Evolutionary conservation across 164 flowering plant genomes (phyloP).

Genomic region (Chimonanthus salicifolius): DNA sequence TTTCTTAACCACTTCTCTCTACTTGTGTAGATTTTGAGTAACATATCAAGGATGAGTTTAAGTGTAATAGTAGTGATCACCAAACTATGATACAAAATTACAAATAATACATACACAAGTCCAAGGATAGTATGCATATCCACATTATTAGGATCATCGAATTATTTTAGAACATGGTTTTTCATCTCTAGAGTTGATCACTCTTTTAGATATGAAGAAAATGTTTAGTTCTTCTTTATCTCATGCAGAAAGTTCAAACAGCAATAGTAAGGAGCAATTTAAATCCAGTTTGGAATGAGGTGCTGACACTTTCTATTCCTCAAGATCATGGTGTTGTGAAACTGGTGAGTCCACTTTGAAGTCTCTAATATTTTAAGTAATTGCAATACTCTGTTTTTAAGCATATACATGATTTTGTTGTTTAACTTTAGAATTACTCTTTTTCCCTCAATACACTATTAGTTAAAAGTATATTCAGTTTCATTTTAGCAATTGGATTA

Average conservation of each 20-base stretch:
- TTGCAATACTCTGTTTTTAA: not conserved
- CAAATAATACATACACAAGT: no score
- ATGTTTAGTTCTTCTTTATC: not conserved
- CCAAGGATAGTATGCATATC: not conserved
- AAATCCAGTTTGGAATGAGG: conserved; percentile 96
- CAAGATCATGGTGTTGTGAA: conserved; percentile 55
- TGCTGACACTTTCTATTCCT: conserved; percentile 91
- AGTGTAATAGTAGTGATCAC: not conserved
- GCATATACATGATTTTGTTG: not conserved
- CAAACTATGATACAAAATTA: not conserved
- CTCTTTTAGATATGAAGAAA: not conserved
- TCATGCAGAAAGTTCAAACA: conserved; percentile 65
- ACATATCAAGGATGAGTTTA: no score
- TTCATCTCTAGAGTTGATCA: not conserved
- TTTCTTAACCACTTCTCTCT: not conserved
- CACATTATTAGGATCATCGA: not conserved
- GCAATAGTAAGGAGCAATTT: conserved; percentile 68
- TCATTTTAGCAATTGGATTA: no score
- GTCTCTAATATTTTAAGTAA: no score
- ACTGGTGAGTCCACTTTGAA: conserved; percentile 47
- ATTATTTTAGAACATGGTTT: not conserved
- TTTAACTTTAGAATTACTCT: no score
- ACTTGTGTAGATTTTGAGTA: not conserved
- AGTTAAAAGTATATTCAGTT: no score
- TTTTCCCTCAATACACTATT: no score